Percentiles rank a stretch among this genome's conserved stretches.
Conservation (phyloP, 2,329 filamentous ascomycete genomes). For the Alternaria sp. region DNA sequence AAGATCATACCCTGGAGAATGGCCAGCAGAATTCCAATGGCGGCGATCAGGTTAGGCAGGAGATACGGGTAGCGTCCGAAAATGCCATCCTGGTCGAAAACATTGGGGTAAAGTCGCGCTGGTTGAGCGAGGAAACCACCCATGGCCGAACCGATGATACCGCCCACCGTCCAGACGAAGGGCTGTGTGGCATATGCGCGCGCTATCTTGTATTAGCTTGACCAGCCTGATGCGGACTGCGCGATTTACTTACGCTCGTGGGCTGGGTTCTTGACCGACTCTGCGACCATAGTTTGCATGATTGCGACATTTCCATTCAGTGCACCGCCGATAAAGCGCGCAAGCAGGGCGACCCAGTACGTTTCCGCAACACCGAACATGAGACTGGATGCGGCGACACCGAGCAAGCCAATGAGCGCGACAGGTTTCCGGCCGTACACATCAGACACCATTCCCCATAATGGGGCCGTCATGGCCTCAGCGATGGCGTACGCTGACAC, state of each 20-base stretch:
- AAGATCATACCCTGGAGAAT: slow-evolving; percentile 80
- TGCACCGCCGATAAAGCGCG: slow-evolving; percentile 77
- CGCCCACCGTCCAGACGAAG: slow-evolving; percentile 90
- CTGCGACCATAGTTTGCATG: slow-evolving; percentile 92
- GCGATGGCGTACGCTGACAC: slow-evolving; percentile 89
- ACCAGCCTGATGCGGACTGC: background rate
- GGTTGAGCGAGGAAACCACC: slow-evolving; percentile 87
- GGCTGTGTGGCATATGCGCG: slow-evolving; percentile 90
- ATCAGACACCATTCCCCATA: slow-evolving; percentile 50
- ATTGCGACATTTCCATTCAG: slow-evolving; percentile 92
- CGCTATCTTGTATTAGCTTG: slow-evolving; percentile 56
- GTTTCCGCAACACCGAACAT: slow-evolving; percentile 82
- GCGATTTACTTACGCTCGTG: slow-evolving; percentile 74
- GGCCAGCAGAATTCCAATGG: slow-evolving; percentile 74
- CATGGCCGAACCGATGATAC: slow-evolving; percentile 83
- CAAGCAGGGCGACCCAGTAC: slow-evolving; percentile 81
- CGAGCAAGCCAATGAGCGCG: slow-evolving; percentile 64
- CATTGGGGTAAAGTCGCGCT: slow-evolving; percentile 71
- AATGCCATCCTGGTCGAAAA: slow-evolving; percentile 71
- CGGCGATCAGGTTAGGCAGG: slow-evolving; percentile 86
- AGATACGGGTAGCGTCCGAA: slow-evolving; percentile 86
- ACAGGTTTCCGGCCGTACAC: slow-evolving; percentile 50
- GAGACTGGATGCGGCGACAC: slow-evolving; percentile 82
- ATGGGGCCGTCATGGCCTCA: slow-evolving; percentile 83
- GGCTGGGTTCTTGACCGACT: slow-evolving; percentile 84